Evolutionary conservation across 2,329 filamentous ascomycete species (phyloP).

Genomic region (Beauveria bassiana): DNA sequence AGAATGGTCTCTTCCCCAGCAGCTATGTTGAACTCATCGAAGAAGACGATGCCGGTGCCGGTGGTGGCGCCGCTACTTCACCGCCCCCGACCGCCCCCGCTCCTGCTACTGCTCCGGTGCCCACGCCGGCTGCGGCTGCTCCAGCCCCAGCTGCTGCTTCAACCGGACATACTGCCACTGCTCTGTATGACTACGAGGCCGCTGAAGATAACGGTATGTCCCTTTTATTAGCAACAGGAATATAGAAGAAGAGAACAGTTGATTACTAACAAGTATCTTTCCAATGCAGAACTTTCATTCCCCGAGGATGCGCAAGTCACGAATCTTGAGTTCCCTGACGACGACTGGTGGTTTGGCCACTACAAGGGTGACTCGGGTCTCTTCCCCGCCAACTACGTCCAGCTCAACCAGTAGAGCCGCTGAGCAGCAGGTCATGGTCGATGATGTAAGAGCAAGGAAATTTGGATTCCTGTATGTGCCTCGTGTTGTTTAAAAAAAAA

Average conservation of each 20-base stretch:
- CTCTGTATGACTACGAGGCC: conserved; percentile 92
- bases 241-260: neutral
- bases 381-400: conserved; percentile 70
- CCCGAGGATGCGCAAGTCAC: conserved; percentile 80
- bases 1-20: conserved; percentile 87
- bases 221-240: neutral
- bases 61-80: conserved; percentile 21
- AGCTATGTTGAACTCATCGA: conserved; percentile 91
- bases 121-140: conserved; percentile 31
- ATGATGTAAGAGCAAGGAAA: neutral
- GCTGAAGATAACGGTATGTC: conserved; percentile 79
- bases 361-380: conserved; percentile 73
- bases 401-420: conserved; percentile 35
- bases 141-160: conserved; percentile 26
- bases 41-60: conserved; percentile 39
- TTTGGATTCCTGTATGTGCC: no score
- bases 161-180: conserved; percentile 63
- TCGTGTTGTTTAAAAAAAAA: no score
- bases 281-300: conserved; percentile 60
- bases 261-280: conserved; percentile 27
- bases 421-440: neutral
- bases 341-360: conserved; percentile 97
- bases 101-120: conserved; percentile 26
- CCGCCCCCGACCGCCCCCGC: conserved; percentile 28
- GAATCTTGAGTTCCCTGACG: conserved; percentile 87